Percentiles rank a stretch among this genome's conserved stretches.
phyloP scores from a whole-genome alignment of 2,329 filamentous ascomycete genomes.

The Fusarium liriodendri region DNA sequence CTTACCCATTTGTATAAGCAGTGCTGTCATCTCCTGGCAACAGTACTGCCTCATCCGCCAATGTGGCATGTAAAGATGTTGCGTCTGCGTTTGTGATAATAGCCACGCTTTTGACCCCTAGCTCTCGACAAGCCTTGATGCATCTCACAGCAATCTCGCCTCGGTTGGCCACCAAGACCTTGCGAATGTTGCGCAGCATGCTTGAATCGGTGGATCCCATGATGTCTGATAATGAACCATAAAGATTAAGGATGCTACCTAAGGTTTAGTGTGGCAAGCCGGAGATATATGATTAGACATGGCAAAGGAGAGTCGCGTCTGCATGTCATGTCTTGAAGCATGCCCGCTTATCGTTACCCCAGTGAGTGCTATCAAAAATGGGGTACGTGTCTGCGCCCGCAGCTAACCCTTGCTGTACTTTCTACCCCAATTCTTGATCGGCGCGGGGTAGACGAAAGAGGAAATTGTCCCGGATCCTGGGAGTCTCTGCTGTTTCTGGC shows the following conservation, averaged over 20 bases:
- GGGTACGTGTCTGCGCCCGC: not conserved
- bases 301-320: not conserved
- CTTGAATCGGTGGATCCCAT: conserved; percentile 5
- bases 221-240: not conserved
- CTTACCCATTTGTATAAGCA: not conserved
- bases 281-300: not conserved
- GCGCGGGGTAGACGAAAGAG: conserved; percentile 1
- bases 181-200: conserved; percentile 4
- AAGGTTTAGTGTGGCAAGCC: not conserved
- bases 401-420: not conserved
- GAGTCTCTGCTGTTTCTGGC: not conserved
- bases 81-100: conserved; percentile 66
- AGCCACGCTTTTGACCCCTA: conserved; percentile 63
- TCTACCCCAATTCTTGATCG: not conserved
- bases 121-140: conserved; percentile 55
- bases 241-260: not conserved
- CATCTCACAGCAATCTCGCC: conserved; percentile 69
- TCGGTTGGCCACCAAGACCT: conserved; percentile 67
- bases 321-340: not conserved
- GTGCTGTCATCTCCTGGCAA: conserved; percentile 44
- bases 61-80: conserved; percentile 52
- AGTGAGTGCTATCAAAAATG: not conserved
- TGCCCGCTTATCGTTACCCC: not conserved
- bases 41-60: conserved; percentile 64
- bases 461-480: not conserved